phyloP scores from a whole-genome alignment of 2,329 filamentous ascomycete genomes.

The Aspergillus vadensis region DNA sequence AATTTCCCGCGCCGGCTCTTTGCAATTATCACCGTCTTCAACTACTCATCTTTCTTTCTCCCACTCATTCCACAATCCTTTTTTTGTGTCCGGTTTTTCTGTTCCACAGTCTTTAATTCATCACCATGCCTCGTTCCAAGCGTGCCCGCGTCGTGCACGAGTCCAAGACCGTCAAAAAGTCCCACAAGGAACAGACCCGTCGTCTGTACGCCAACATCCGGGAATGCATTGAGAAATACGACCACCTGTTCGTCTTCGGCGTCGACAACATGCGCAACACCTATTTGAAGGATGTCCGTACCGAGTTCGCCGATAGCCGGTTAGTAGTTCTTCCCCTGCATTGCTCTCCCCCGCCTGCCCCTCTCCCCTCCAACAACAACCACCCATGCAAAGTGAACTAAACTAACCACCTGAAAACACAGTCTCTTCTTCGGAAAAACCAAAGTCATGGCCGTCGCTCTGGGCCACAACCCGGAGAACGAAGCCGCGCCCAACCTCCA shows the following conservation, averaged over 20 bases:
- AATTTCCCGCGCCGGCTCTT: constrained; percentile 22
- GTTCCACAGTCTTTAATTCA: background rate
- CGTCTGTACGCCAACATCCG: constrained; percentile 87
- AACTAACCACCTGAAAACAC: constrained; percentile 6
- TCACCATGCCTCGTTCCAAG: constrained; percentile 92
- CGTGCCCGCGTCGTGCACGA: constrained; percentile 86
- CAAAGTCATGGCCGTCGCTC: constrained; percentile 96
- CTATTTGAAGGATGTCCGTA: constrained; percentile 86
- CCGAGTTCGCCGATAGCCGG: constrained; percentile 82
- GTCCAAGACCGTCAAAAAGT: constrained; percentile 90
- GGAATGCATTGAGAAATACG: constrained; percentile 79
- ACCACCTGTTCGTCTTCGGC: constrained; percentile 89
- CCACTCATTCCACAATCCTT: background rate
- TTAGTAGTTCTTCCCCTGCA: constrained; percentile 45
- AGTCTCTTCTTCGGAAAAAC: constrained; percentile 99
- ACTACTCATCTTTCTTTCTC: background rate
- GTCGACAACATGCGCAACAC: constrained; percentile 99
- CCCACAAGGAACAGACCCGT: constrained; percentile 82
- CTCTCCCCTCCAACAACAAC: constrained; percentile 5
- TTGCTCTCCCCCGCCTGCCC: constrained; percentile 2
- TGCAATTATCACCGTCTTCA: constrained; percentile 10
- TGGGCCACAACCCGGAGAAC: constrained; percentile 75
- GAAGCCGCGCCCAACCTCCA: constrained; percentile 79
- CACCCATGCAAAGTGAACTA: background rate
- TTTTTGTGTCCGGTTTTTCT: background rate